These are phyloP conservation scores for Venturia carpophila DNA, from an alignment of 2,329 filamentous ascomycete species.

Conservation along the genomic window DNA sequence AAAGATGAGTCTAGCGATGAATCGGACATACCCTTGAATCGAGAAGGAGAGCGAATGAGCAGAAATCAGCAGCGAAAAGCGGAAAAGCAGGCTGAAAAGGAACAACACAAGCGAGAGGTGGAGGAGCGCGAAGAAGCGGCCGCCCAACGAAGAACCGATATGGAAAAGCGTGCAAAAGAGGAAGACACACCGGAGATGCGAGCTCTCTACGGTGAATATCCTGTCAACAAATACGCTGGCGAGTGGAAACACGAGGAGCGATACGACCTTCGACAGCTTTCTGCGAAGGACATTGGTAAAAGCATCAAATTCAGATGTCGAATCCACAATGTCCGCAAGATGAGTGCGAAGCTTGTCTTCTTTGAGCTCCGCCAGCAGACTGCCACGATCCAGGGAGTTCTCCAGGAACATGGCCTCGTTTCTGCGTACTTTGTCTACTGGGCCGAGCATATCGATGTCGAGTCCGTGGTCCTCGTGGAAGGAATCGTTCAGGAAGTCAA, in stretches of 20 bases:
- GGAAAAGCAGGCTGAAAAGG: constrained; percentile 38
- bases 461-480: constrained; percentile 69
- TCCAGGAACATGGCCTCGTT: constrained; percentile 55
- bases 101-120: constrained; percentile 38
- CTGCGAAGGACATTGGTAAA: constrained; percentile 47
- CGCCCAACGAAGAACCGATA: constrained; percentile 40
- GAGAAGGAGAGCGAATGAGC: constrained; percentile 43
- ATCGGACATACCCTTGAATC: constrained; percentile 35
- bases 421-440: constrained; percentile 75
- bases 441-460: constrained; percentile 73
- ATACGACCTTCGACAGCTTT: constrained; percentile 45
- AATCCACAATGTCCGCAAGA: constrained; percentile 69
- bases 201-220: constrained; percentile 50
- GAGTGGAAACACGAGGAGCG: constrained; percentile 42
- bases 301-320: constrained; percentile 61
- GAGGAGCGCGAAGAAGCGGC: constrained; percentile 39
- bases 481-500: constrained; percentile 67
- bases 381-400: constrained; percentile 74
- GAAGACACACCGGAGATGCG: constrained; percentile 53
- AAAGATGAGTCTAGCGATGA: constrained; percentile 29
- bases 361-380: constrained; percentile 79
- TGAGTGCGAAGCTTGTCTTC: constrained; percentile 78
- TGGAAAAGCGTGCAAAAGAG: constrained; percentile 40
- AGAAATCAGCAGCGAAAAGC: constrained; percentile 43
- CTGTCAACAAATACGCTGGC: constrained; percentile 51